phyloP scores from a whole-genome alignment of 139 green algal genomes.

The Ettlia oleoabundans region DNA sequence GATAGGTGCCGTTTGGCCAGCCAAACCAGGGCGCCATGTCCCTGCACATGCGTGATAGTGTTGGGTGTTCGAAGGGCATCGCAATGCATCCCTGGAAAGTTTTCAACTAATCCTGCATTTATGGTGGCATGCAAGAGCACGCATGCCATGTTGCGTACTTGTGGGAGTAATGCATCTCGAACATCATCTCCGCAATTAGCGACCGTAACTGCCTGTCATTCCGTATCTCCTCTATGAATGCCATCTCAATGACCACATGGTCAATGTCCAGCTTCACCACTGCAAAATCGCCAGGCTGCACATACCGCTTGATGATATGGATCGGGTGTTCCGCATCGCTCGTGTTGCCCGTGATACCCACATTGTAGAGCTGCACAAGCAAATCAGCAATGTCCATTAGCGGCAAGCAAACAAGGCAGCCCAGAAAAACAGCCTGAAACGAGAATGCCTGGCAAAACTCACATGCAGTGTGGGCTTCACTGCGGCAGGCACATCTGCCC shows the following conservation, averaged over 20 bases:
- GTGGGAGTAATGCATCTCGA: neutral
- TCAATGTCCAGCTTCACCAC: neutral
- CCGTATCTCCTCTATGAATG: neutral
- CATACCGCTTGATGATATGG: neutral
- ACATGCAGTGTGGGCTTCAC: neutral
- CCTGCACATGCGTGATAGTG: neutral
- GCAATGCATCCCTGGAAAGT: neutral
- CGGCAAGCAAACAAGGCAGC: neutral
- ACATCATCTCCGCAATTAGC: neutral
- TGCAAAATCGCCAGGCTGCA: neutral
- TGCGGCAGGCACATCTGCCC: neutral
- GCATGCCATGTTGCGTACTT: neutral
- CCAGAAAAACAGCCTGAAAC: neutral
- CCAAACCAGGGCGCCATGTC: neutral
- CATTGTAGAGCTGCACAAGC: neutral
- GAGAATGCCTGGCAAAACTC: neutral
- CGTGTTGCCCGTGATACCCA: neutral
- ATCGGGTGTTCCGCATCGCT: neutral
- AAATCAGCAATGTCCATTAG: too few species aligned
- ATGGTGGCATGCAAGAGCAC: neutral
- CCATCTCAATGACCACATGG: neutral
- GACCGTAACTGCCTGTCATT: neutral
- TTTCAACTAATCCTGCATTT: too few species aligned
- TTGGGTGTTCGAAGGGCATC: neutral
- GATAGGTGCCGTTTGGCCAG: neutral